phyloP scores from a whole-genome alignment of 192 early-diverging fungal species.

The Polychytrium aggregatum region DNA sequence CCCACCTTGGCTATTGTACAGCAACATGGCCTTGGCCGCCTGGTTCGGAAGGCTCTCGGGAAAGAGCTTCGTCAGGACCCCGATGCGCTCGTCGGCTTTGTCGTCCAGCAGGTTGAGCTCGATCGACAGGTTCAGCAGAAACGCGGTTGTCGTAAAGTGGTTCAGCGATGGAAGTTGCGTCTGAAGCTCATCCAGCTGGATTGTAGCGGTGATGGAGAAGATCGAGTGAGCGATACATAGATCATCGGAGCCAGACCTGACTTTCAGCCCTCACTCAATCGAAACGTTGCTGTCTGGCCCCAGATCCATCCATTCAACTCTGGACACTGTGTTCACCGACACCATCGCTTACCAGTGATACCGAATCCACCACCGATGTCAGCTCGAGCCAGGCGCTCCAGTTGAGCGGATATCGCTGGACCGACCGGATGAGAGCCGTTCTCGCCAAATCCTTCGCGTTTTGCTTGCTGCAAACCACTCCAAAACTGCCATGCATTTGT shows the following conservation, averaged over 20 bases:
- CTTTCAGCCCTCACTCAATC: not conserved
- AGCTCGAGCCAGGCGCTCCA: constrained; percentile 90
- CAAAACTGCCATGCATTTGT: not conserved
- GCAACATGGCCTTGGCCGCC: constrained; percentile 18
- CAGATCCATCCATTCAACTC: too few species aligned
- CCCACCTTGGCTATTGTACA: constrained; percentile 5
- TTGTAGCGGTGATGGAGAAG: constrained; percentile 10
- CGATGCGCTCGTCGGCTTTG: too few species aligned
- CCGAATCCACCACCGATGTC: constrained; percentile 15
- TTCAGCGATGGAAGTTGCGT: constrained; percentile 11
- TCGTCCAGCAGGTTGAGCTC: too few species aligned
- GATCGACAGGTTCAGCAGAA: too few species aligned
- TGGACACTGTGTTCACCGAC: not conserved
- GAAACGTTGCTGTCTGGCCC: not conserved
- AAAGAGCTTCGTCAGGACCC: too few species aligned
- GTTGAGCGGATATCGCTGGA: constrained; percentile 66
- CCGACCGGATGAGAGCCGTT: constrained; percentile 45
- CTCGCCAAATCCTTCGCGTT: constrained; percentile 6
- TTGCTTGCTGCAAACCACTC: constrained; percentile 4
- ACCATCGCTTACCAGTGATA: constrained; percentile 1
- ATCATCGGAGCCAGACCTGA: not conserved
- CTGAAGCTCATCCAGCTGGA: constrained; percentile 29
- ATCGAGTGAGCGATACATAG: constrained; percentile 5
- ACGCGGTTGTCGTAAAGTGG: too few species aligned
- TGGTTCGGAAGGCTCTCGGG: constrained; percentile 5